Evolutionary conservation across 1,284 basidiomycete species (phyloP).

Genomic region (Malassezia pachydermatis): DNA sequence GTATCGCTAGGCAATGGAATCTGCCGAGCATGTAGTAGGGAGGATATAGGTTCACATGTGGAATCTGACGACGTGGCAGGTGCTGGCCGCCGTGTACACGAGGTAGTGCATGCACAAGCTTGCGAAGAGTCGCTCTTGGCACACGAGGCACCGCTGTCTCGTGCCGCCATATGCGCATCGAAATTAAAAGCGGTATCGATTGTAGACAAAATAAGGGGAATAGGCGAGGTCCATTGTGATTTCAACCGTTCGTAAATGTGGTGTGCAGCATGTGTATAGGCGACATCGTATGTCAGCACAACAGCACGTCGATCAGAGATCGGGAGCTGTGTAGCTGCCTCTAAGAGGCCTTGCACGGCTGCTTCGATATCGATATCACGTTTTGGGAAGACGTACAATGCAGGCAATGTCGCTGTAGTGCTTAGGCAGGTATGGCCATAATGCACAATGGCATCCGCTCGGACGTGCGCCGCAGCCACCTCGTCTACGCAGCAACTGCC

Average conservation of each 20-base stretch:
- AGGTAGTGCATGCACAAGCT: no score
- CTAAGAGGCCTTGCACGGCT: slow-evolving; percentile 19
- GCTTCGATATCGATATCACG: slow-evolving; percentile 53
- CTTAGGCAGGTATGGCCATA: slow-evolving; percentile 95
- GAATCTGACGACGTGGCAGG: neutral
- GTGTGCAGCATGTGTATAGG: slow-evolving; percentile 55
- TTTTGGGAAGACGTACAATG: slow-evolving; percentile 73
- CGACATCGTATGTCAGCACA: slow-evolving; percentile 68
- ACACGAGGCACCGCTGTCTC: neutral
- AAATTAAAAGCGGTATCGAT: slow-evolving; percentile 33
- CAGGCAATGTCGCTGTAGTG: slow-evolving; percentile 68
- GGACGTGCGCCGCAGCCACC: slow-evolving; percentile 83
- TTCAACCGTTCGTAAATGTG: slow-evolving; percentile 19
- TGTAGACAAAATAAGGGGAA: slow-evolving; percentile 22
- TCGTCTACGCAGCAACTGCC: slow-evolving; percentile 97
- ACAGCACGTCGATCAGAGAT: slow-evolving; percentile 47
- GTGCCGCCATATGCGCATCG: slow-evolving; percentile 12
- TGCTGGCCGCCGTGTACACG: neutral
- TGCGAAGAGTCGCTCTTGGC: no score
- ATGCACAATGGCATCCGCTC: slow-evolving; percentile 83
- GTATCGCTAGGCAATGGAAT: slow-evolving; percentile 1
- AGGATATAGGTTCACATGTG: neutral
- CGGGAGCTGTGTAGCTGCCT: slow-evolving; percentile 14
- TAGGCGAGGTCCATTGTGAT: slow-evolving; percentile 49
- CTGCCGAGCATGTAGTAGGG: slow-evolving; percentile 5